These are phyloP conservation scores for Grosmannia penicillata DNA, from an alignment of 2,329 filamentous ascomycete species.

Conservation along the genomic window DNA sequence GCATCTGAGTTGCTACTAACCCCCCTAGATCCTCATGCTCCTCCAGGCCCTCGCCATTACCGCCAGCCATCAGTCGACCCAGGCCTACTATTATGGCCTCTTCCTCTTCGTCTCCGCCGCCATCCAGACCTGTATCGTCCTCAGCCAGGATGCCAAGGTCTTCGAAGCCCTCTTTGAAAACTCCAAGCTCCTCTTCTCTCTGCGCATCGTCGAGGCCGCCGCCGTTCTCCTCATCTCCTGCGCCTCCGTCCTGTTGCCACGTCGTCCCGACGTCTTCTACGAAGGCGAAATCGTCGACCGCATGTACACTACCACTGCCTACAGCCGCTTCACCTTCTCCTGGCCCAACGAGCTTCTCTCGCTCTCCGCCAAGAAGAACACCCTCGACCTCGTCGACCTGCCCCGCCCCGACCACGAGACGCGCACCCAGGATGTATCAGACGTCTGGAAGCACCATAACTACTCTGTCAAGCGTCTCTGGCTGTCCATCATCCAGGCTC, in stretches of 20 bases:
- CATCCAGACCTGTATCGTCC: constrained; percentile 25
- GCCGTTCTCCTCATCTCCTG: constrained; percentile 29
- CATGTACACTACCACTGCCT: constrained; percentile 44
- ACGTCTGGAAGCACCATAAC: constrained; percentile 31
- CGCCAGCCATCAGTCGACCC: constrained; percentile 33
- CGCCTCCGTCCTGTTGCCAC: constrained; percentile 41
- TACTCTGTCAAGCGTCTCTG: constrained; percentile 36
- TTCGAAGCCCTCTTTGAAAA: constrained; percentile 19
- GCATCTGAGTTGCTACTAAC: not conserved
- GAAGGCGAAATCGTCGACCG: constrained; percentile 46
- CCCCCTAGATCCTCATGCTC: constrained; percentile 29
- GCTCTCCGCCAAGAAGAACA: constrained; percentile 39
- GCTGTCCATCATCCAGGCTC: constrained; percentile 42
- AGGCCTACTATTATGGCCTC: constrained; percentile 37
- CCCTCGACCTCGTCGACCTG: constrained; percentile 47
- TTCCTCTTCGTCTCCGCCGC: constrained; percentile 33
- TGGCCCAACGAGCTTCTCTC: constrained; percentile 46
- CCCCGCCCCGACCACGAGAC: constrained; percentile 43
- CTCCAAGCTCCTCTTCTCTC: constrained; percentile 20
- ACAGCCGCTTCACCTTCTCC: constrained; percentile 47
- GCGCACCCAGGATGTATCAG: constrained; percentile 33
- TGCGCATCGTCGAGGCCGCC: constrained; percentile 33
- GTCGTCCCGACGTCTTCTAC: constrained; percentile 52
- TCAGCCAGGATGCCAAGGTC: constrained; percentile 28
- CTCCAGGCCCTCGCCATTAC: constrained; percentile 35